Base-by-base conservation (phyloP, 108 stramenopile genomes). In the Hondaea fermentalgiana region DNA sequence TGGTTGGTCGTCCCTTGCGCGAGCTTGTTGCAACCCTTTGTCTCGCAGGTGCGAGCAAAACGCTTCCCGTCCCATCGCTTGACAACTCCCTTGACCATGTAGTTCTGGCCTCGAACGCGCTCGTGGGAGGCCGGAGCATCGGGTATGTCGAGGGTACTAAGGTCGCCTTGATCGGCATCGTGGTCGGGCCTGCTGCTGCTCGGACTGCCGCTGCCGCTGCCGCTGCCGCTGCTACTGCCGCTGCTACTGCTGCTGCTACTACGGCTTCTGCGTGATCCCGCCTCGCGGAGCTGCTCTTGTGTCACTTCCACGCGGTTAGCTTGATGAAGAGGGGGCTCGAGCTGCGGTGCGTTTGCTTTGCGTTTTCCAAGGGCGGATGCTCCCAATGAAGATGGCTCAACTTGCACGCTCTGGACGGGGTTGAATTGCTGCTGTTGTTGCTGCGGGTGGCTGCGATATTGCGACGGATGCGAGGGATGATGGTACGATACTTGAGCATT, bases 61-160 rank as follows among this genome's bases (percentile, higher is more conserved):
- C 76, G 76, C 28, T 83, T 83, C 1, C 76, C 76, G 51, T 83
- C 76, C 76, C 76, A 83, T 12, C 51, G 45, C 51, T 83, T 83
- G 4, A 47, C 49, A 12, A n/a, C n/a, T 55, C 76, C 76, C 51
- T 83, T 83, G 49, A 83, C 76, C 76, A 83, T 47, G 51, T 83
- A 83, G 25, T 12, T 83, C 51, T 53, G 45, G 76, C 76, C 76
- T 0, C 51, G 45, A 12, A 6, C 10, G 3, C 76, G 45, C 51
- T 83, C 76, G 25, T 83, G 12, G 51, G 76, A 43, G 49, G 76
- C 43, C 19, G 76, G 76, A 0, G 76, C 76, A 21, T 47, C 49
- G 51, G 51, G 51, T 14, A 69, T 14, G 17, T 10, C 23, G 21
- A 35, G 35, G 35, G 25, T 23, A n/a, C 64, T 28, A n/a, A 14